These are phyloP conservation scores for Fusarium subglutinans DNA, from an alignment of 2,329 filamentous ascomycete species.

Conservation along the genomic window DNA sequence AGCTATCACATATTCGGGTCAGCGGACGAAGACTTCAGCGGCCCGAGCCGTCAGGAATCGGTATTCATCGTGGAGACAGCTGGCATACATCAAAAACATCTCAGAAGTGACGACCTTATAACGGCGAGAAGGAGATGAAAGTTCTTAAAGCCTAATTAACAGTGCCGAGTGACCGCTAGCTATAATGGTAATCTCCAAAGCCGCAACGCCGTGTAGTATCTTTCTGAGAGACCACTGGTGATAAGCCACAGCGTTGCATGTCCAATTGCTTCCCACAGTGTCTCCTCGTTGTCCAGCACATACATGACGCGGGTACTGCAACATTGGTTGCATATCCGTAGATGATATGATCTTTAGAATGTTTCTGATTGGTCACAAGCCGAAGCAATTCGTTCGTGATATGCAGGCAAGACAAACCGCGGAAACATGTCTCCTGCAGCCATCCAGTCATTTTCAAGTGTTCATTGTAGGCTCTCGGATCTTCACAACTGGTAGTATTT, in stretches of 20 bases:
- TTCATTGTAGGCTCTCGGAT: rapidly evolving
- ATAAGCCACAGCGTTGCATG: neutral
- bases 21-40: neutral
- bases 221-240: neutral
- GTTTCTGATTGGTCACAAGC: neutral
- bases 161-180: neutral
- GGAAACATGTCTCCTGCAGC: neutral
- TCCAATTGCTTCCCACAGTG: neutral
- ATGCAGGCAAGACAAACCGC: neutral
- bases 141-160: rapidly evolving
- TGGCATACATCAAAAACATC: rapidly evolving
- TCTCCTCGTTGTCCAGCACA: neutral
- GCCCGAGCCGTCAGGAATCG: neutral
- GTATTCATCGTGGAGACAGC: neutral
- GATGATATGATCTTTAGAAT: neutral
- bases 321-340: neutral
- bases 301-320: neutral
- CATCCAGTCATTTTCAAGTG: neutral
- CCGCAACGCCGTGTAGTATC: neutral
- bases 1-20: neutral
- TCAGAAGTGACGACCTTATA: neutral
- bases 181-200: neutral
- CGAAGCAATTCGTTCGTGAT: neutral
- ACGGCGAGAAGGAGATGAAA: rapidly evolving
- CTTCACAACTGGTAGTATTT: too few species aligned